These are phyloP conservation scores for Yarrowia deformans DNA, from an alignment of 805 yeast genomes.

Conservation along the genomic window DNA sequence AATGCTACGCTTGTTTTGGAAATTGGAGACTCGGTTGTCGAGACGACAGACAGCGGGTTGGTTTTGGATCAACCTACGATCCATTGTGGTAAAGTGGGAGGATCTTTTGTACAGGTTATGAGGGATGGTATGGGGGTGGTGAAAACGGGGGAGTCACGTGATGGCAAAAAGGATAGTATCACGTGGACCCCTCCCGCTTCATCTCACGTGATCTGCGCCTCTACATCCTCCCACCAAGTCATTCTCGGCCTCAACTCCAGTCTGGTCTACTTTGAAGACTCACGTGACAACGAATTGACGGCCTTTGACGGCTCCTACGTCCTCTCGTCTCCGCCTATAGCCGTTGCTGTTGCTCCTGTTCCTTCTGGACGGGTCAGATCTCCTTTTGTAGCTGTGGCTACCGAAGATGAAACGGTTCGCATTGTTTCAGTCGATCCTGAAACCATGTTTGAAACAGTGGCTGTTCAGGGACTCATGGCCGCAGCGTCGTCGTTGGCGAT, in stretches of 20 bases:
- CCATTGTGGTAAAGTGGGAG: slow-evolving; percentile 72
- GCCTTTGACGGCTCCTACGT: slow-evolving; percentile 73
- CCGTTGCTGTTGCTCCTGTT: slow-evolving; percentile 60
- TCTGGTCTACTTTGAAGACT: slow-evolving; percentile 82
- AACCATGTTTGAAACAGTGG: slow-evolving; percentile 63
- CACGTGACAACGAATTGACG: slow-evolving; percentile 66
- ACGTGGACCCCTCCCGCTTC: slow-evolving; percentile 67
- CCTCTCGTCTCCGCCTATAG: slow-evolving; percentile 54
- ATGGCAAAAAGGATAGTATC: background rate
- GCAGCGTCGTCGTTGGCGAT: background rate
- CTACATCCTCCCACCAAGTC: slow-evolving; percentile 72
- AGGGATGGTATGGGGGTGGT: background rate
- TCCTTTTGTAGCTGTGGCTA: slow-evolving; percentile 71
- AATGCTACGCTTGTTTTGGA: slow-evolving; percentile 75
- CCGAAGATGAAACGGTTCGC: slow-evolving; percentile 72
- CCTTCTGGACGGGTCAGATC: slow-evolving; percentile 59
- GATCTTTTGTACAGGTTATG: slow-evolving; percentile 53
- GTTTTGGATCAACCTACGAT: slow-evolving; percentile 65
- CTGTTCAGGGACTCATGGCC: slow-evolving; percentile 72
- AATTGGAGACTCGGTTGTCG: slow-evolving; percentile 82
- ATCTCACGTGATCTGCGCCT: slow-evolving; percentile 63
- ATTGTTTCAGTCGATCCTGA: slow-evolving; percentile 68
- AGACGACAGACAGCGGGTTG: slow-evolving; percentile 72
- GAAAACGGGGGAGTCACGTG: background rate
- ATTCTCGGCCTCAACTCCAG: slow-evolving; percentile 73